These are phyloP conservation scores for Neurospora pannonica DNA, from an alignment of 495 filamentous ascomycete species.

Conservation along the genomic window DNA sequence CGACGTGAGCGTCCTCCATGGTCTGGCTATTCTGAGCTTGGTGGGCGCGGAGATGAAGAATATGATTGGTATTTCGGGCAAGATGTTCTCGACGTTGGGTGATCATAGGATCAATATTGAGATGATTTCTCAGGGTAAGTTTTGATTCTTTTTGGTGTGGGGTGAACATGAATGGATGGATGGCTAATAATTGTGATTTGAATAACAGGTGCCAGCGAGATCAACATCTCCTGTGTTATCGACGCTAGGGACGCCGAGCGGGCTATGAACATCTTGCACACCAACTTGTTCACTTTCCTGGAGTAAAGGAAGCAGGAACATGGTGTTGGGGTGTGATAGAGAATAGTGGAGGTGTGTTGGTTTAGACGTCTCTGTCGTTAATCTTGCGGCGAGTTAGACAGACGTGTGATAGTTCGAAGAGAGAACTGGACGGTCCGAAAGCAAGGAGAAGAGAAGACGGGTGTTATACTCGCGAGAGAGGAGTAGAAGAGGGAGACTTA, in stretches of 20 bases:
- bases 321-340: background rate
- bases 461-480: background rate
- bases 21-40: conserved; percentile 87
- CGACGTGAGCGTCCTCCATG: conserved; percentile 69
- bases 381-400: background rate
- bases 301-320: conserved; percentile 20
- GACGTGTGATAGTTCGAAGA: background rate
- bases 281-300: conserved; percentile 69
- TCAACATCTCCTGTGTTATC: conserved; percentile 97
- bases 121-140: conserved; percentile 91
- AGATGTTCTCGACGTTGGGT: conserved; percentile 82
- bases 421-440: background rate
- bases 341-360: background rate
- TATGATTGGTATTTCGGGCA: conserved; percentile 81
- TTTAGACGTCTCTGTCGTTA: background rate
- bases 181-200: background rate
- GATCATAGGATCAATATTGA: conserved; percentile 87
- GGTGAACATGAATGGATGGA: background rate
- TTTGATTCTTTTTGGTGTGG: conserved; percentile 5
- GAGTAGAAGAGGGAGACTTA: background rate
- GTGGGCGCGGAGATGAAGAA: conserved; percentile 94
- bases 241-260: conserved; percentile 80
- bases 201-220: conserved; percentile 77
- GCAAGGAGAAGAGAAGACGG: background rate
- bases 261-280: conserved; percentile 91